Conservation (phyloP, 257 asterid species). For the Scutellaria galericulata region DNA sequence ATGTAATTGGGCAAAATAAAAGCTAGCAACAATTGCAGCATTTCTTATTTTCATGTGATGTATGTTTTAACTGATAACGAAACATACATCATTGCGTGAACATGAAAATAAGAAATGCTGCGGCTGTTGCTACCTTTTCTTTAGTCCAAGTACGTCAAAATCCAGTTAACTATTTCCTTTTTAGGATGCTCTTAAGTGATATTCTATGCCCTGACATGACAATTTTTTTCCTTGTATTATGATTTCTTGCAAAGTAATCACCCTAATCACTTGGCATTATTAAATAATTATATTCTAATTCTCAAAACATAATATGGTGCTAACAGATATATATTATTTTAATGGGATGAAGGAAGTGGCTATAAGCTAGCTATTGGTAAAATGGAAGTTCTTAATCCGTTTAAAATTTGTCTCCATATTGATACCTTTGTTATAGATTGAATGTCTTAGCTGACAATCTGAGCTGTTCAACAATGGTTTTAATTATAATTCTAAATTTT, state of each 20-base stretch:
- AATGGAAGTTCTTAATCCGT: neutral
- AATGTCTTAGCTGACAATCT: neutral
- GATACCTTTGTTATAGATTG: neutral
- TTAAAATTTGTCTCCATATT: neutral
- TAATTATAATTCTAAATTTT: neutral
- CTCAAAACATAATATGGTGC: neutral
- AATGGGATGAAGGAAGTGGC: conserved; percentile 1
- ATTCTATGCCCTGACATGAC: too few species aligned
- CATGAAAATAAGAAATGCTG: neutral
- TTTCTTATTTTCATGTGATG: neutral
- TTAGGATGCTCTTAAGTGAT: too few species aligned
- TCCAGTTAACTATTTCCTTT: too few species aligned
- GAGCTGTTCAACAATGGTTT: neutral
- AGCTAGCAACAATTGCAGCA: neutral
- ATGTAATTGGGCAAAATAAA: conserved; percentile 6
- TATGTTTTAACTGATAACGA: neutral
- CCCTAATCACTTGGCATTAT: neutral
- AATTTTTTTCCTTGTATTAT: too few species aligned
- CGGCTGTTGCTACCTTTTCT: neutral
- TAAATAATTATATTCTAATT: neutral
- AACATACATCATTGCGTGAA: neutral
- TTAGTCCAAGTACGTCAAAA: neutral
- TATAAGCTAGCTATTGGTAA: neutral
- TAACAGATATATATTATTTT: neutral
- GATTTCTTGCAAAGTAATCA: neutral